Evolutionary conservation across 83 land plant genomes (phyloP), one percentile per base, ranked within the genome.

Genomic region (Thuja plicata): DNA sequence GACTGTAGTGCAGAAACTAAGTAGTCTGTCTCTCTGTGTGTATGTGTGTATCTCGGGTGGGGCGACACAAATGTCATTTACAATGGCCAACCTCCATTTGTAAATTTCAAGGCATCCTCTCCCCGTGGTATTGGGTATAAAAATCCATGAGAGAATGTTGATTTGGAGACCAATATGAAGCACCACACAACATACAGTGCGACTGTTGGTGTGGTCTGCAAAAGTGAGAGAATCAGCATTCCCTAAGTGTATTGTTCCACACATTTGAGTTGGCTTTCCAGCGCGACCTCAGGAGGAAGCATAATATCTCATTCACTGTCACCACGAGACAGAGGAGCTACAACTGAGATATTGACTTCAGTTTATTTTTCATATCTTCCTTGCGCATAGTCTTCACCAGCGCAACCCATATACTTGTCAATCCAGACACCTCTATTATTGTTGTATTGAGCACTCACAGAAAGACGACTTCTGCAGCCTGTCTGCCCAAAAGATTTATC

Each of bases 111-210:
- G 84, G 34, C 91, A 92, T 38, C 92, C 90, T 0, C 85, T 38
- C 7, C 77, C 48, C 15, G 54, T 4, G 16, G 81, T 66, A 5
- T 50, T 37, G 11, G 95, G 95, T 88, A 94, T 76, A 86, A 92
- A 95, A 85, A 93, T 95, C 96, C 96, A 95, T 15, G 93, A 88
- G 13, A 89, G 57, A 27, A 94, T 91, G 21, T 48, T 79, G 60
- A 95, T 87, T 70, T 76, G 78, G 32, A 88, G 86, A 7, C 92
- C 92, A n/a, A 94, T 40, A 54, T 89, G 87, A n/a, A 92, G 89
- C 87, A 93, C 90, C 37, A 88, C 91, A 76, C 95, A 94, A 81
- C 95, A 93, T n/a, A 92, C 41, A 17, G 48, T 74, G 38, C 78
- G 17, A 46, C 12, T 46, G 85, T 24, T 27, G 11, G 52, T 46